These are phyloP conservation scores for Clavispora asparagi DNA, from an alignment of 805 yeast species.

Conservation along the genomic window DNA sequence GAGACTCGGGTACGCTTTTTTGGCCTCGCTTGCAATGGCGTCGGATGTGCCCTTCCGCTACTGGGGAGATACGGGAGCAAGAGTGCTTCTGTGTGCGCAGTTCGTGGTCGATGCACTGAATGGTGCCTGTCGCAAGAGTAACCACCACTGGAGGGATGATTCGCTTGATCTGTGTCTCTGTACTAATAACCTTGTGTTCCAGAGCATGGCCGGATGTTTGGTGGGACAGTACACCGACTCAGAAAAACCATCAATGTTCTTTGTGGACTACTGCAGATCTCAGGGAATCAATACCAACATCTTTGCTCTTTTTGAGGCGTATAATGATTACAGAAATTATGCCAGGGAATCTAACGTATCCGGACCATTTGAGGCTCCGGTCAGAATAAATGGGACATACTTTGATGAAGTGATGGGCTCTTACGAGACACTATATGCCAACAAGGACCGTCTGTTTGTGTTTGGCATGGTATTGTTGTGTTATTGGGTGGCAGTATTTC, in stretches of 20 bases:
- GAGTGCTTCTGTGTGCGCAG: background rate
- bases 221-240: slow-evolving; percentile 1
- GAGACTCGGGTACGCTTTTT: background rate
- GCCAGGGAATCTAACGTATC: slow-evolving; percentile 3
- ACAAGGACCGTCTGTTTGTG: slow-evolving; percentile 7
- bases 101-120: background rate
- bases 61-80: background rate
- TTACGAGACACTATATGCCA: background rate
- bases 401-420: background rate
- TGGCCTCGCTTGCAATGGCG: background rate
- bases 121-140: background rate
- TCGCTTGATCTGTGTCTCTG: background rate
- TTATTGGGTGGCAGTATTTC: slow-evolving; percentile 3
- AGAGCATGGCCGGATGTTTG: background rate
- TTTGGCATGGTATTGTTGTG: slow-evolving; percentile 13
- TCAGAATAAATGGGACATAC: background rate
- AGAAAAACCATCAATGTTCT: slow-evolving; percentile 5
- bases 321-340: slow-evolving; percentile 8
- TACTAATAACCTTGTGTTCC: background rate
- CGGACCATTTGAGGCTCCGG: slow-evolving; percentile 16
- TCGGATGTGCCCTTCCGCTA: background rate
- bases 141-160: background rate
- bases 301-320: slow-evolving; percentile 56
- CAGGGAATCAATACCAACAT: slow-evolving; percentile 49
- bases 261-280: background rate